Evolutionary conservation across 768 basidiomycete genomes (phyloP).

Genomic region (Cystofilobasidium bisporidii): DNA sequence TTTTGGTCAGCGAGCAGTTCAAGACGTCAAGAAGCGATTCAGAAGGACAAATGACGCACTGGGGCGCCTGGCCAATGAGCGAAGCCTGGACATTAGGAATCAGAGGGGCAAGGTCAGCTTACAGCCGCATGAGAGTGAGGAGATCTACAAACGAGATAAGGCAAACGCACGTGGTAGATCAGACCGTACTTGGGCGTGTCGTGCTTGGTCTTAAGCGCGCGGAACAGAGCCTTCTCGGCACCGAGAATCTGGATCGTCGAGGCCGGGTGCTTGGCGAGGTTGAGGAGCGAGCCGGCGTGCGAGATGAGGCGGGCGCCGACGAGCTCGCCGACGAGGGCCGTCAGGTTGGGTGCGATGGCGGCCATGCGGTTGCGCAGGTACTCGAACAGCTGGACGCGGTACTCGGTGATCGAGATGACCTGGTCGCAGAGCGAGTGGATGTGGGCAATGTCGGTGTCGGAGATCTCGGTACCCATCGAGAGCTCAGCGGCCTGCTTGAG

Average conservation of each 20-base stretch:
- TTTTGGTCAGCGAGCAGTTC: too few relatives aligned
- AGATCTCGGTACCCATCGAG: slow-evolving; percentile 99
- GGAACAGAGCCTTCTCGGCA: slow-evolving; percentile 47
- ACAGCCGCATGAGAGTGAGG: too few relatives aligned
- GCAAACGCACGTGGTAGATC: too few relatives aligned
- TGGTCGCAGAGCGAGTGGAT: slow-evolving; percentile 96
- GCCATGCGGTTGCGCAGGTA: slow-evolving; percentile 97
- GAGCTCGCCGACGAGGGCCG: slow-evolving; percentile 67
- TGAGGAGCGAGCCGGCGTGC: slow-evolving; percentile 44
- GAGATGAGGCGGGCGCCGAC: slow-evolving; percentile 66
- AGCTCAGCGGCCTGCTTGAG: slow-evolving; percentile 94
- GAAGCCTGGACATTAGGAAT: too few relatives aligned
- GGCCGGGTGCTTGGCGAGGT: slow-evolving; percentile 46
- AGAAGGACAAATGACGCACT: slow-evolving; percentile 64
- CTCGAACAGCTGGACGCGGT: slow-evolving; percentile 88
- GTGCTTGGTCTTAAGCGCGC: slow-evolving; percentile 47
- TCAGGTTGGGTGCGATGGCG: slow-evolving; percentile 94
- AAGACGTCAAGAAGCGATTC: neutral
- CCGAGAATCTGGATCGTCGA: slow-evolving; percentile 47
- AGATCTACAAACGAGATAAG: too few relatives aligned
- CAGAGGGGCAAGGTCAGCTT: too few relatives aligned
- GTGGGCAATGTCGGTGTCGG: slow-evolving; percentile 90
- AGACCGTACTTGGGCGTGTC: slow-evolving; percentile 77
- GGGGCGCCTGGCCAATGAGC: slow-evolving; percentile 80
- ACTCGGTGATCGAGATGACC: slow-evolving; percentile 89